These are phyloP conservation scores for Geranium incanum DNA, from an alignment of 441 rosid genomes.

Conservation along the genomic window DNA sequence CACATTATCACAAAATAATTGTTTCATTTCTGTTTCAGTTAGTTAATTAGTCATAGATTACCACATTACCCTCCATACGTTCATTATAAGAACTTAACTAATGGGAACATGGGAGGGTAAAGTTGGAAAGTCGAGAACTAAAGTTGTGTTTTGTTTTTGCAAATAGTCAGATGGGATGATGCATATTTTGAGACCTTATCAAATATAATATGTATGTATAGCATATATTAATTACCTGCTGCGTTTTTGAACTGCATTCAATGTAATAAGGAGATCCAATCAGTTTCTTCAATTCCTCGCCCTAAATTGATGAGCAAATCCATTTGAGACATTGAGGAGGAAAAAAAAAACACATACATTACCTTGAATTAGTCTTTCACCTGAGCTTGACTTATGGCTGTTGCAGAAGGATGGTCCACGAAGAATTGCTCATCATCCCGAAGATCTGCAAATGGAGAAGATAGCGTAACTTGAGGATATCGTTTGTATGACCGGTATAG, in stretches of 20 bases:
- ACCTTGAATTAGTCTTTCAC: not conserved
- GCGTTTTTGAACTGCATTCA: constrained; percentile 2
- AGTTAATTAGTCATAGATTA: too few relatives aligned
- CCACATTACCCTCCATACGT: too few relatives aligned
- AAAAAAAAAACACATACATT: not conserved
- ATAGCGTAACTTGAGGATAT: not conserved
- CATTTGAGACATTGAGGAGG: not conserved
- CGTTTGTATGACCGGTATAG: not conserved
- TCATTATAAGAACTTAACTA: too few relatives aligned
- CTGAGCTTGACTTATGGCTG: constrained; percentile 4
- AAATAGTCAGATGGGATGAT: too few relatives aligned
- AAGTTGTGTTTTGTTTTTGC: too few relatives aligned
- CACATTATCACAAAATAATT: too few relatives aligned
- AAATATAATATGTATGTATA: not conserved
- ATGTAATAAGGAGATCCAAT: constrained; percentile 2
- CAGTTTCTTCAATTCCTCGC: constrained; percentile 8
- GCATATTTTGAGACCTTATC: too few relatives aligned
- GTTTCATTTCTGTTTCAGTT: too few relatives aligned
- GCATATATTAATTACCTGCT: not conserved
- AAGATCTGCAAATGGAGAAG: constrained; percentile 2
- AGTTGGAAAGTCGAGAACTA: too few relatives aligned
- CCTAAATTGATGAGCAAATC: not conserved
- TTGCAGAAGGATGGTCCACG: constrained; percentile 1
- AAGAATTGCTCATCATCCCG: constrained; percentile 5
- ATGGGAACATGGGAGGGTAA: too few relatives aligned